A percentile compares a stretch with the other conserved stretches of the same genome.
Conservation (phyloP, 257 asterid species). For the Plantago ovata region DNA sequence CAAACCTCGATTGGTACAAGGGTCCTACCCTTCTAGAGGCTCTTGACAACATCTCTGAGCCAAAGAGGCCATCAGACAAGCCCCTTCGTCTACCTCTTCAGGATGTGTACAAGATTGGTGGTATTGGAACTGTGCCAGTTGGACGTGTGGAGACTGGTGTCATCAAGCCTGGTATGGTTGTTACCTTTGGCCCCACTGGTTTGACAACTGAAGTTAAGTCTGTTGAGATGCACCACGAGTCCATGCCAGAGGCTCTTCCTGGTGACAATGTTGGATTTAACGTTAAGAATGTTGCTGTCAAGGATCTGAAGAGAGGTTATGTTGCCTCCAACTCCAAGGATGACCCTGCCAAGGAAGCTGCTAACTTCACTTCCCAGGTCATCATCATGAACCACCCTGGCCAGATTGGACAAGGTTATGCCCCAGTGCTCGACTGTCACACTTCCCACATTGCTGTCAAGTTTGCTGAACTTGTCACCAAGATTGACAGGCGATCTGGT, state of each 20-base stretch:
- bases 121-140: constrained; percentile 26
- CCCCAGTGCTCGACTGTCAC: constrained; percentile 24
- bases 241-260: constrained; percentile 23
- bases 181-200: constrained; percentile 23
- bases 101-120: constrained; percentile 28
- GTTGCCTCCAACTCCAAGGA: constrained; percentile 24
- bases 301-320: constrained; percentile 73
- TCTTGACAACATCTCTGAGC: constrained; percentile 19
- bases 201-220: constrained; percentile 25
- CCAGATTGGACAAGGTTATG: constrained; percentile 23
- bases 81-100: constrained; percentile 27
- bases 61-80: constrained; percentile 26
- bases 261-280: constrained; percentile 42
- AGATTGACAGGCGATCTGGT: constrained; percentile 80
- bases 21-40: constrained; percentile 24
- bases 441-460: constrained; percentile 26
- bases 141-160: constrained; percentile 25
- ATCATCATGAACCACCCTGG: constrained; percentile 27
- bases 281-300: constrained; percentile 71
- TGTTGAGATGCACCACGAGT: constrained; percentile 26
- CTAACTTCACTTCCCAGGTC: constrained; percentile 25
- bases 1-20: constrained; percentile 26
- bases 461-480: constrained; percentile 51
- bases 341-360: constrained; percentile 24
- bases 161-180: constrained; percentile 23